Conservation (phyloP, 1,139 yeast species). For the Magnusiomyces tetraspermus region DNA sequence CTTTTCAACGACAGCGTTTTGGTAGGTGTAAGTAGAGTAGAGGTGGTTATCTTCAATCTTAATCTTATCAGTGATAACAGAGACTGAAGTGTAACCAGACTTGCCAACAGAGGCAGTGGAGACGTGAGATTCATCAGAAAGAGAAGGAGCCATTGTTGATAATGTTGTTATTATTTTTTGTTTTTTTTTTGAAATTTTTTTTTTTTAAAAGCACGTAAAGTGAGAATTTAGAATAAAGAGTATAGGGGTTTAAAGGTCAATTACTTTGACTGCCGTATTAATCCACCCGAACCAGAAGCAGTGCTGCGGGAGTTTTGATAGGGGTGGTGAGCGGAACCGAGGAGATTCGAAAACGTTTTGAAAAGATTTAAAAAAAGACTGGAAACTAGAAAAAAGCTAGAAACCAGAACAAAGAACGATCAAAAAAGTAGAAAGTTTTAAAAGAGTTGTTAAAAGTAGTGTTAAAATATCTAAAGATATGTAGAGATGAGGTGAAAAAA, state of each 20-base stretch:
- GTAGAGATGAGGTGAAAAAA: too few relatives aligned
- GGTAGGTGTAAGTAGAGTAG: constrained; percentile 62
- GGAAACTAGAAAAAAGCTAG: constrained; percentile 3
- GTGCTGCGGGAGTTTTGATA: constrained; percentile 30
- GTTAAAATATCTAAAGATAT: too few relatives aligned
- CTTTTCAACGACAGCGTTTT: constrained; percentile 51
- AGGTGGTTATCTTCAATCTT: constrained; percentile 50
- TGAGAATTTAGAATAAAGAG: constrained; percentile 9
- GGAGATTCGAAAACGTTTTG: constrained; percentile 29
- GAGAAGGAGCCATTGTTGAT: constrained; percentile 31
- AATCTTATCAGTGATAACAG: constrained; percentile 52
- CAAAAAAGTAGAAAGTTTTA: background rate
- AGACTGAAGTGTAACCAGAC: constrained; percentile 40
- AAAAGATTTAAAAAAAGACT: constrained; percentile 6
- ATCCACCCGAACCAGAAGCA: constrained; percentile 33
- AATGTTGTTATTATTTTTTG: constrained; percentile 5
- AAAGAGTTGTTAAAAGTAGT: too few relatives aligned
- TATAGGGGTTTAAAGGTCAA: background rate
- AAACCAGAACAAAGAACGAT: background rate
- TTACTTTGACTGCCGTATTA: constrained; percentile 10
- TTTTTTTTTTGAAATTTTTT: constrained; percentile 8
- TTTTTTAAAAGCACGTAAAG: constrained; percentile 4
- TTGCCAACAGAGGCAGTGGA: constrained; percentile 28
- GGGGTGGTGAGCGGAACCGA: constrained; percentile 31
- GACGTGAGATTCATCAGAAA: constrained; percentile 24